Evolutionary conservation across 345 rosid species (phyloP), one percentile per base, ranked within the genome.

Genomic region (Populus pruinosa): DNA sequence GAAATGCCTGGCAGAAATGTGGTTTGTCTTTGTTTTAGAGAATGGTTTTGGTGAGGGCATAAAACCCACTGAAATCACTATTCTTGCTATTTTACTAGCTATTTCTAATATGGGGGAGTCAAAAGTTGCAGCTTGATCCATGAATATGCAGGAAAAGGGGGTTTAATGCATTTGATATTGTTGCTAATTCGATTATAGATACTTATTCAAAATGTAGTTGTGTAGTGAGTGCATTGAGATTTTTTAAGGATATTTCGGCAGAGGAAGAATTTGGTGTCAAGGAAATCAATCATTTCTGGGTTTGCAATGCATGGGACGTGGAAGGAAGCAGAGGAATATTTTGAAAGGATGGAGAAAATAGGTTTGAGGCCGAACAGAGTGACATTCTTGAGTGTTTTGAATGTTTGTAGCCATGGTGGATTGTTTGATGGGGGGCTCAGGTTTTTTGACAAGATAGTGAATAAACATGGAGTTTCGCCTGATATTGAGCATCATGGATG

Each of bases 351-450:
- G 93, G 90, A 87, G 84, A 87, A 72, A 72, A 61, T 66, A 36
- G 91, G 93, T 27, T 64, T 88, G 80, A 89, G 71, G 20, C 93
- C 98, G 0, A 94, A 93, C 49, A 80, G 87, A 80, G 94, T 90
- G 59, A 91, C 97, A 3, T 89, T 89, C 82, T 71, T 94, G 82
- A 90, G 97, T 79, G 87, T 91, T 69, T 79, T 94, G 76, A 91
- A 82, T 85, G 98, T 93, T 63, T 93, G 95, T 71, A 94, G 98
- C 76, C 98, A 94, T 79, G 98, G 93, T 82, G 97, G 93, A 41
- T 81, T 89, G 81, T 90, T 90, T 7, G 94, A 93, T 65, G 88
- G 88, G 39, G 95, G 97, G 72, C 82, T 90, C 36, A 82, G 82
- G 71, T 87, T 89, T 80, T 94, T 93, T 70, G 29, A 89, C 31